Base-by-base conservation (phyloP, 352 stramenopile species). In the Phytophthora foliorum region DNA sequence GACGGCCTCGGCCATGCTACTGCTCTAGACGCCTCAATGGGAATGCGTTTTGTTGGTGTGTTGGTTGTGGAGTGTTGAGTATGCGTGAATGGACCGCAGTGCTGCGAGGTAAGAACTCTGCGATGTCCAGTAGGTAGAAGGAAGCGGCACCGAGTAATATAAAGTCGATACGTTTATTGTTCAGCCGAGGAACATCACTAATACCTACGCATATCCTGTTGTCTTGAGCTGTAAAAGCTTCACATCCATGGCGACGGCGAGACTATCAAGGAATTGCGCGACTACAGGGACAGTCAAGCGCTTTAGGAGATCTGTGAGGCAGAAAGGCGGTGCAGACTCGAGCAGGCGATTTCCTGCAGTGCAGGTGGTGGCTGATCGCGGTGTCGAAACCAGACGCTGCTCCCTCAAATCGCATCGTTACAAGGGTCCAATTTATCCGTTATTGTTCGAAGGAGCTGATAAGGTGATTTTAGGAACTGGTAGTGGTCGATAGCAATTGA, bases 11-110 rank as follows among this genome's bases (percentile, higher is more conserved):
- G 25, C 57, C 24, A 8, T 75, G 24, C 44, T 79, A 34, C 61
- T 74, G 39, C 44, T 78, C 31, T 78, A 76, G 63, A 73, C 22
- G 31, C 34, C 42, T 54, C 34, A 27, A 51, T 45, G 63, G 31
- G 27, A 54, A 58, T 63, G 42, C 32, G 63, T 58, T 39, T 19
- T 58, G 17, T 54, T 61, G 31, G 42, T 74, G 59, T 58, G 41
- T 73, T 34, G 13, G 22, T 38, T 3, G 48, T 70, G 11, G 34
- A 22, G 45, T 50, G 52, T 57, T 69, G 57, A 63, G 46, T 56
- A 44, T 55, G 63, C 58, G 63, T 73, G 63, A 50, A 67, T 62
- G 55, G 39, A 59, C 42, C 48, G 50, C 58, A 19, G 51, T 45
- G 36, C 24, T 27, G 48, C 63, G 50, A 55, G 39, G 24, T n/a